Percentiles rank a stretch among this genome's conserved stretches.
These are phyloP conservation scores for Oldenlandia corymbosa DNA, from an alignment of 257 asterid genomes.

Conservation along the genomic window DNA sequence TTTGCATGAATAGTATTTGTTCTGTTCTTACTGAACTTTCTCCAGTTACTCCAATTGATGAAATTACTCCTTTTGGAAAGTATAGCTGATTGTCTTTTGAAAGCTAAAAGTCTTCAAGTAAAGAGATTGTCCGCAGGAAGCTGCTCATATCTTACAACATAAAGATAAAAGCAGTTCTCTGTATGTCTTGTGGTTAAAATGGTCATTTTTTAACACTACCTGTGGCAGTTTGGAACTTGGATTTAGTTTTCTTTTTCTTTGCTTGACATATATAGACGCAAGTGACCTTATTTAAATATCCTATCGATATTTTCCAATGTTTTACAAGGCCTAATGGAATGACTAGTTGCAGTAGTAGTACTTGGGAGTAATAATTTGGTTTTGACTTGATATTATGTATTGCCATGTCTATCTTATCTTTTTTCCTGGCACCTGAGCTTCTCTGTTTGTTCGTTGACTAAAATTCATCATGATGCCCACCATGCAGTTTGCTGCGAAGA, in stretches of 20 bases:
- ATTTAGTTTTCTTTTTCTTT: neutral
- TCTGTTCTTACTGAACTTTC: neutral
- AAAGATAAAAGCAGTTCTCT: neutral
- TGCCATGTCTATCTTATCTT: neutral
- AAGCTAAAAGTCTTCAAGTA: neutral
- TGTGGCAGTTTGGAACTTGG: neutral
- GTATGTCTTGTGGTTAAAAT: neutral
- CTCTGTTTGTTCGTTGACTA: neutral
- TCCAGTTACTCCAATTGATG: neutral
- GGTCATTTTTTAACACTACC: neutral
- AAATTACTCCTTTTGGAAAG: neutral
- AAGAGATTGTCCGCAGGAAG: neutral
- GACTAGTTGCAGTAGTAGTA: too few species aligned
- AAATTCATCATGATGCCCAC: neutral
- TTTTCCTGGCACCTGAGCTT: neutral
- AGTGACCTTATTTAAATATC: too few species aligned
- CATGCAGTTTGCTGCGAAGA: constrained; percentile 61
- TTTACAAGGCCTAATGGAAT: too few species aligned
- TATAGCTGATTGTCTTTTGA: neutral
- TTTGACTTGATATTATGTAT: neutral
- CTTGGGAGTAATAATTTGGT: too few species aligned
- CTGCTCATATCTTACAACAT: neutral
- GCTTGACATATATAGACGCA: too few species aligned
- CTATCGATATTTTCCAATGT: too few species aligned
- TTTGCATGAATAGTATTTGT: neutral